Conservation (phyloP, 306 rosid genomes). For the Herpetospermum pedunculosum region DNA sequence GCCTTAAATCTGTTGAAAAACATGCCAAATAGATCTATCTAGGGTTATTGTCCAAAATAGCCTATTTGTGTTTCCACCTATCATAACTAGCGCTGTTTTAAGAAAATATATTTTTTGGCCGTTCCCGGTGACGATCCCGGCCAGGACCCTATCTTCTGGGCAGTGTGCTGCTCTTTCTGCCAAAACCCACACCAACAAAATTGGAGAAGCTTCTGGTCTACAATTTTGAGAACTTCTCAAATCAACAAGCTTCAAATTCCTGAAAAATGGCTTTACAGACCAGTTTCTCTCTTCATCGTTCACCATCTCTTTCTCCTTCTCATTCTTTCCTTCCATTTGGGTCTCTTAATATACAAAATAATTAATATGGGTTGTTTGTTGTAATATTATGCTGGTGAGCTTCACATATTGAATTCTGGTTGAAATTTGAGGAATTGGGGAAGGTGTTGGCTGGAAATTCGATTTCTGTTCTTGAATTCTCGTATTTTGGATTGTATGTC, state of each 20-base stretch:
- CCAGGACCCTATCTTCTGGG: slow-evolving; percentile 10
- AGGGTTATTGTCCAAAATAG: no score
- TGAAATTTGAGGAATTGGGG: background rate
- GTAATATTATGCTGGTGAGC: no score
- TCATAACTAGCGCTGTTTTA: no score
- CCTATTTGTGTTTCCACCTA: no score
- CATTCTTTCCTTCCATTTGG: background rate
- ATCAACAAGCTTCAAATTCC: background rate
- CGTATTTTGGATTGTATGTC: background rate
- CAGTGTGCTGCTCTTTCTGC: background rate
- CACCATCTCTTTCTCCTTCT: slow-evolving; percentile 9
- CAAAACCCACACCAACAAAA: background rate
- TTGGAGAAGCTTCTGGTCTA: background rate
- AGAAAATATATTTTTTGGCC: no score
- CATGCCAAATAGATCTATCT: background rate
- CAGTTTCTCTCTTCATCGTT: slow-evolving; percentile 6
- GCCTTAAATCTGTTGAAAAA: background rate
- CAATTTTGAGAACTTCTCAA: background rate
- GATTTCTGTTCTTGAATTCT: background rate
- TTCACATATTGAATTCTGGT: no score
- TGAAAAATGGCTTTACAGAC: slow-evolving; percentile 8
- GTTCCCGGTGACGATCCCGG: no score
- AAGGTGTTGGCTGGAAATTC: background rate
- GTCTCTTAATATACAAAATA: no score
- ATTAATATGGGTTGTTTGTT: no score